These are phyloP conservation scores for Claviceps arundinis DNA, from an alignment of 2,329 filamentous ascomycete genomes.

Conservation along the genomic window DNA sequence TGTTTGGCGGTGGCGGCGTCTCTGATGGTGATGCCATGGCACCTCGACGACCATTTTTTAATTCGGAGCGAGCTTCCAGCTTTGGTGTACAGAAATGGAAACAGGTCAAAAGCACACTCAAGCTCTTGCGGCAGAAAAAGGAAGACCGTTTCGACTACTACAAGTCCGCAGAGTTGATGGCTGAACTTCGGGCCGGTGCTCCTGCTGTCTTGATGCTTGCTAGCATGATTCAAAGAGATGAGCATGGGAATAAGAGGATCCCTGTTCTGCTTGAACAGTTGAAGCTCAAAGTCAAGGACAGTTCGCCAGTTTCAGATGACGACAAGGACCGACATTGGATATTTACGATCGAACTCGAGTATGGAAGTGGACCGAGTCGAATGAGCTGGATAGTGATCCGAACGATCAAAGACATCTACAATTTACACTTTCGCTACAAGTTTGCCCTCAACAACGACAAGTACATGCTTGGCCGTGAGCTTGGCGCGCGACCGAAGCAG, in stretches of 20 bases:
- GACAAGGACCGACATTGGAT: constrained; percentile 61
- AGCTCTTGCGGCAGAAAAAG: constrained; percentile 65
- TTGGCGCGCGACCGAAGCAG: constrained; percentile 60
- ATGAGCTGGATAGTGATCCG: constrained; percentile 95
- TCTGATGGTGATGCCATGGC: constrained; percentile 50
- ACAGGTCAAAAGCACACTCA: constrained; percentile 81
- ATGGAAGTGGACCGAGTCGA: constrained; percentile 84
- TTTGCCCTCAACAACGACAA: constrained; percentile 73
- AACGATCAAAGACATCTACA: constrained; percentile 78
- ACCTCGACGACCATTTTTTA: constrained; percentile 43
- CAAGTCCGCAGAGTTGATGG: constrained; percentile 93
- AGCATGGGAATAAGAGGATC: constrained; percentile 88
- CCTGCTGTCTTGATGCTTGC: constrained; percentile 89
- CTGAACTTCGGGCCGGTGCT: constrained; percentile 81
- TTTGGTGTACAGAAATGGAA: constrained; percentile 78
- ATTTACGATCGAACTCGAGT: constrained; percentile 87
- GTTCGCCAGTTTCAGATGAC: constrained; percentile 51
- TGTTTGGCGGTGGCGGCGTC: constrained; percentile 49
- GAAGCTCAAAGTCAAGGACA: constrained; percentile 76
- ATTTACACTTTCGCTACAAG: constrained; percentile 89
- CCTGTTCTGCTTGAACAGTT: constrained; percentile 91
- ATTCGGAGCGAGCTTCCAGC: constrained; percentile 55
- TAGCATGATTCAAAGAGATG: constrained; percentile 95
- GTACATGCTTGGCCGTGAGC: constrained; percentile 57
- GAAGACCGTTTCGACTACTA: constrained; percentile 83